Evolutionary conservation across 129 eudicot species (phyloP).

Genomic region (Calendula officinalis): DNA sequence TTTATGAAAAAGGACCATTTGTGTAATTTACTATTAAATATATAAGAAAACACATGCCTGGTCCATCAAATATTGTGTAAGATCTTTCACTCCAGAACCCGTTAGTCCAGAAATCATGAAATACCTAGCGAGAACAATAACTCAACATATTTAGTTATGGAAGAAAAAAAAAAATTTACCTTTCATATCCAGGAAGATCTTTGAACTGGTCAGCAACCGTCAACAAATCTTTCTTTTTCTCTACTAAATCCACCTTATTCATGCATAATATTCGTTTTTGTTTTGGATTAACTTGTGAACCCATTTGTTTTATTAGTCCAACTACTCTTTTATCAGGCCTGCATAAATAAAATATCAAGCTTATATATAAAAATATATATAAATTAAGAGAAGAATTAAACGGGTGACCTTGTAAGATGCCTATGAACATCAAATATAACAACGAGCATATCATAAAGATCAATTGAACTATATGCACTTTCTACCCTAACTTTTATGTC

Average conservation of each 20-base stretch:
- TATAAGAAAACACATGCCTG: slow-evolving; percentile 43
- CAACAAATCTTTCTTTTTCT: slow-evolving; percentile 69
- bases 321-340: slow-evolving; percentile 90
- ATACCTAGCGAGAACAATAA: slow-evolving; percentile 34
- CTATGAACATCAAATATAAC: slow-evolving; percentile 89
- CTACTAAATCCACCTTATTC: slow-evolving; percentile 83
- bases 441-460: slow-evolving; percentile 64
- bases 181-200: slow-evolving; percentile 80
- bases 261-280: slow-evolving; percentile 89
- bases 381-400: not conserved
- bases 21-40: not conserved
- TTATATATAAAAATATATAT: no score
- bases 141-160: no score
- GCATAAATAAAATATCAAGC: not conserved
- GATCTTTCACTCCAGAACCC: slow-evolving; percentile 90
- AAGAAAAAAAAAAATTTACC: slow-evolving; percentile 29
- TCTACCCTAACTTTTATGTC: slow-evolving; percentile 72
- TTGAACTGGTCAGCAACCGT: slow-evolving; percentile 61
- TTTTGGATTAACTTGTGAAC: slow-evolving; percentile 46
- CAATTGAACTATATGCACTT: slow-evolving; percentile 71
- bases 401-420: slow-evolving; percentile 71
- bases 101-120: slow-evolving; percentile 85
- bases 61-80: slow-evolving; percentile 56
- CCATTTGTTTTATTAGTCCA: slow-evolving; percentile 73
- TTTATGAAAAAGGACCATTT: no score